Conservation (phyloP, 352 stramenopile species). For the Globisporangium abappressorium region DNA sequence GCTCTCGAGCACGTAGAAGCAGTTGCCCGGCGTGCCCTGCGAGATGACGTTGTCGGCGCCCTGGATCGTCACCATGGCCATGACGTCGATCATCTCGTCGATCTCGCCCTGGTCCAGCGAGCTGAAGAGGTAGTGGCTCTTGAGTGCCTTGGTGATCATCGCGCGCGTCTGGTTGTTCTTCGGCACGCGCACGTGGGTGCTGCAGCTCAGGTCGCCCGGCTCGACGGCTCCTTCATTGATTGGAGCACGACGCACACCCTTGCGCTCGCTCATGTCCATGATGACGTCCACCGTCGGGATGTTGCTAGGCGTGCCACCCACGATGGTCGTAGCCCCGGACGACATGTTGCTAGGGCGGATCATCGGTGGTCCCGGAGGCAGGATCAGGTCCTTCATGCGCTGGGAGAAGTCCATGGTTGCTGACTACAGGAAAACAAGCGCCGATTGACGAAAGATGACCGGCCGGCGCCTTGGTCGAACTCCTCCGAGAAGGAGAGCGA, state of each 20-base stretch:
- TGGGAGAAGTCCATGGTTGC: conserved; percentile 66
- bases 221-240: conserved; percentile 81
- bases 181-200: conserved; percentile 49
- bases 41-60: conserved; percentile 65
- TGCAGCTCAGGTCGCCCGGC: conserved; percentile 49
- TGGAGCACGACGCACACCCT: conserved; percentile 62
- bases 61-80: conserved; percentile 72
- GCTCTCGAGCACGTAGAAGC: conserved; percentile 93
- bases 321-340: conserved; percentile 25
- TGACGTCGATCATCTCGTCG: conserved; percentile 84
- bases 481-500: background rate
- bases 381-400: conserved; percentile 70
- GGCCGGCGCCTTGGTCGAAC: background rate
- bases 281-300: conserved; percentile 27
- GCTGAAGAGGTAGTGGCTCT: conserved; percentile 82
- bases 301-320: conserved; percentile 11
- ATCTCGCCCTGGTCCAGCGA: conserved; percentile 70
- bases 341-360: conserved; percentile 48
- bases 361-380: conserved; percentile 43
- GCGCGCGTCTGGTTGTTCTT: conserved; percentile 71
- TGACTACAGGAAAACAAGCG: background rate
- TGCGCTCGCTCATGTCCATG: conserved; percentile 52
- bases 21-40: conserved; percentile 86
- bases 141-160: conserved; percentile 80
- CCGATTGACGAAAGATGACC: background rate